A percentile compares a stretch with the other conserved stretches of the same genome.
Evolutionary conservation across 306 rosid species (phyloP).

Genomic region (Cicer pinnatifidum): DNA sequence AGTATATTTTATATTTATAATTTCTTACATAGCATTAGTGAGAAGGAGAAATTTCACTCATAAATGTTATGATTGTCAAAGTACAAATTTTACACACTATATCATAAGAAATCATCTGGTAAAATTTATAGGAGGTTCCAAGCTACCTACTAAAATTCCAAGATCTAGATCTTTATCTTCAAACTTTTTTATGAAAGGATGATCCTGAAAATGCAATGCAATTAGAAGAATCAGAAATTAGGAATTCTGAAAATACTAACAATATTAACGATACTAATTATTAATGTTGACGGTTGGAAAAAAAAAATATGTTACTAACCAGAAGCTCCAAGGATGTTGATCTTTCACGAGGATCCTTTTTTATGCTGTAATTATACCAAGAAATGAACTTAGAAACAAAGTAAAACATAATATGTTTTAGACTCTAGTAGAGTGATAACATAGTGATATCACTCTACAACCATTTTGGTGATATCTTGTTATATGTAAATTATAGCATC

Average conservation of each 20-base stretch:
- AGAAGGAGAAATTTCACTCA: conserved; percentile 39
- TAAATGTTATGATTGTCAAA: conserved; percentile 40
- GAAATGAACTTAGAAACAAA: conserved; percentile 40
- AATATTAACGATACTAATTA: too few species aligned
- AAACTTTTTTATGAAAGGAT: conserved; percentile 95
- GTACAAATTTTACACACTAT: conserved; percentile 48
- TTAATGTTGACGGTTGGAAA: too few species aligned
- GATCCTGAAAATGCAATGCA: conserved; percentile 61
- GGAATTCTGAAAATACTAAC: not conserved
- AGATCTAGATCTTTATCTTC: conserved; percentile 94
- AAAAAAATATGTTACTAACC: conserved; percentile 54
- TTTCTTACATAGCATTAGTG: conserved; percentile 38
- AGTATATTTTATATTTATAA: conserved; percentile 25
- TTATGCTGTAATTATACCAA: conserved; percentile 71
- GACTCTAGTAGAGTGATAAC: too few species aligned
- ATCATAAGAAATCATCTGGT: conserved; percentile 57
- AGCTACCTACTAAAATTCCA: conserved; percentile 81
- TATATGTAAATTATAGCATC: conserved; percentile 4
- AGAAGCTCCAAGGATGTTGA: conserved; percentile 84
- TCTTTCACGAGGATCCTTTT: conserved; percentile 77
- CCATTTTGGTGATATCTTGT: not conserved
- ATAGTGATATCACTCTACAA: too few species aligned
- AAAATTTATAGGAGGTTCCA: conserved; percentile 94
- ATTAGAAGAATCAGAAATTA: conserved; percentile 31
- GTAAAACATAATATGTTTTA: conserved; percentile 5